A percentile compares a stretch with the other conserved stretches of the same genome.
Evolutionary conservation across 306 rosid species (phyloP).

Genomic region (Cucurbita pepo): DNA sequence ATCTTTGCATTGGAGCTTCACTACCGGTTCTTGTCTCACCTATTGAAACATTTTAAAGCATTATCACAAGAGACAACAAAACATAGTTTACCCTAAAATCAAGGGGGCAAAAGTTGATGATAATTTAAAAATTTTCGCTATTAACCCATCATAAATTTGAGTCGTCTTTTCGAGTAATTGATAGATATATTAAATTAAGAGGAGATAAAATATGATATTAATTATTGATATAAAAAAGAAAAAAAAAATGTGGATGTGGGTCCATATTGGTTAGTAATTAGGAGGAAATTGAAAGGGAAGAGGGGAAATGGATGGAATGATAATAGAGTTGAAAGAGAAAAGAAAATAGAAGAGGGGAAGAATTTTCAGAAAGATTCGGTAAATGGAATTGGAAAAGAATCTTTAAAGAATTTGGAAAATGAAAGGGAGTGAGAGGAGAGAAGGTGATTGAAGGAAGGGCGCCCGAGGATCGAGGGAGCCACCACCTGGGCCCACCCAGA

Average conservation of each 20-base stretch:
- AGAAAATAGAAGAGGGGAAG: neutral
- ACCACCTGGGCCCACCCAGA: constrained; percentile 16
- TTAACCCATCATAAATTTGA: no score
- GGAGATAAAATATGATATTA: no score
- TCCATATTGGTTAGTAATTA: neutral
- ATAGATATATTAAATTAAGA: no score
- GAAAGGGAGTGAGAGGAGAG: constrained; percentile 4
- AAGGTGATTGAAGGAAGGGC: neutral
- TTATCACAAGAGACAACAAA: neutral
- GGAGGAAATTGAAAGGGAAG: neutral
- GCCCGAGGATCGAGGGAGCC: constrained; percentile 35
- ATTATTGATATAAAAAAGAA: no score
- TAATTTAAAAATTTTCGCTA: no score
- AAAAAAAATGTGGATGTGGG: neutral
- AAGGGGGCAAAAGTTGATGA: neutral
- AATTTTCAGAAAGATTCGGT: constrained; percentile 11
- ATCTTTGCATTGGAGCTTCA: no score
- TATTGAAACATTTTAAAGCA: neutral
- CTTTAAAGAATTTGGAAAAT: neutral
- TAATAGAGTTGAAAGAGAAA: neutral
- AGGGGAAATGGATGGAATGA: no score
- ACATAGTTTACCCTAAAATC: neutral
- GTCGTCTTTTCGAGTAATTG: no score
- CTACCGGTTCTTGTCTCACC: neutral
- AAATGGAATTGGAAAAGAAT: neutral